Evolutionary conservation across 192 early-diverging fungal genomes (phyloP), one percentile per base, ranked within the genome.

Genomic region (Linderina pennispora): DNA sequence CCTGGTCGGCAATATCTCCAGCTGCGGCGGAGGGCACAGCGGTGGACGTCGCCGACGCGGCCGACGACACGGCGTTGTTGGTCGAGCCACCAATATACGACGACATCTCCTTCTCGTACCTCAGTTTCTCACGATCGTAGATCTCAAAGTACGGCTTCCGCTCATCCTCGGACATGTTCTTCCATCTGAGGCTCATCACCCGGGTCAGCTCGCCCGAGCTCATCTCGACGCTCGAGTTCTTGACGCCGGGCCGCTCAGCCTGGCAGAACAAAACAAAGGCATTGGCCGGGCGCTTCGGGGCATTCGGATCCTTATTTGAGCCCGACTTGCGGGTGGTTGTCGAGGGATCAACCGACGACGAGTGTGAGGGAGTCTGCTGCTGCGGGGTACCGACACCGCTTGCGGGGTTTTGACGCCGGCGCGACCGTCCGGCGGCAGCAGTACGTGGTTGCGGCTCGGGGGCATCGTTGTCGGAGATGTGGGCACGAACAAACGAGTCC

Each of bases 251-350:
- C 13, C 67, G 58, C 53, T 66, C 66, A 24, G 52, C 56, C 53
- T 76, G 66, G 37, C 74, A 70, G 45, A 64, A 76, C 16, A 69
- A 45, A 15, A 76, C 67, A 50, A 70, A 76, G 0, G 74, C 74
- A 25, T 76, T 76, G 7, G 67, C 66, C 10, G 74, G 74, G 9
- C 67, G 62, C 40, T 58, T 61, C 8, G 74, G 74, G 7, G 67
- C 67, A 24, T 55, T 61, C 0, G 74, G 74, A 46, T 76, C 74
- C 51, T 66, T 70, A 4, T 63, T 61, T 17, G 51, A 43, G 23
- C 55, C 52, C 18, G 62, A 32, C 35, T 55, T 54, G 14, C 62
- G 48, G 13, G 42, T 40, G 38, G 16, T 40, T 17, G 38, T 8
- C 14, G 38, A 40, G 17, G 38, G 14, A 20, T 5, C 17, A 22